phyloP scores from a whole-genome alignment of 352 stramenopile genomes.

The Phytopythium delawarense region DNA sequence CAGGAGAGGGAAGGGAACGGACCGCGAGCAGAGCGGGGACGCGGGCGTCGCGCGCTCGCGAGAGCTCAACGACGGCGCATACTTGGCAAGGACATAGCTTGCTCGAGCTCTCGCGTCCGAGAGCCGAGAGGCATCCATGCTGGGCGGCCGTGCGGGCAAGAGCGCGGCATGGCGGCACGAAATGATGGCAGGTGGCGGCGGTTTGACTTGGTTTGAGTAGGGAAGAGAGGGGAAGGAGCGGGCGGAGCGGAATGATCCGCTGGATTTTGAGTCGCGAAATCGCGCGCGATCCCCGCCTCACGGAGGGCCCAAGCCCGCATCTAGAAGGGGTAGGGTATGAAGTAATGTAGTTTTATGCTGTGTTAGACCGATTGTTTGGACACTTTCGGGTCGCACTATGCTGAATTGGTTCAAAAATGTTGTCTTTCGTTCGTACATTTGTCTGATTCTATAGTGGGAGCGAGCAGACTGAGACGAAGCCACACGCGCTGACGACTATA shows the following conservation, averaged over 20 bases:
- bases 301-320: not conserved
- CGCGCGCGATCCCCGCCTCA: conserved; percentile 6
- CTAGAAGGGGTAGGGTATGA: not conserved
- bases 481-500: not conserved
- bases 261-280: conserved; percentile 6
- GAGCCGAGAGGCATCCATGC: no score
- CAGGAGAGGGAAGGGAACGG: not conserved
- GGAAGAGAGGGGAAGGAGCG: not conserved
- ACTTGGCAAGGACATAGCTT: no score
- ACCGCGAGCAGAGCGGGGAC: not conserved
- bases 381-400: not conserved
- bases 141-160: no score
- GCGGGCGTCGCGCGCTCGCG: not conserved
- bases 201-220: not conserved
- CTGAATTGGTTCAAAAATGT: not conserved
- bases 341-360: not conserved
- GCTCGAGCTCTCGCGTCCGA: no score
- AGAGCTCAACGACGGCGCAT: no score
- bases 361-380: not conserved
- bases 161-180: not conserved
- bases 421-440: not conserved
- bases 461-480: not conserved
- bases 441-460: not conserved
- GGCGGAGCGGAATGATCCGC: conserved; percentile 5
- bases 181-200: not conserved